Percentiles rank a stretch among this genome's conserved stretches.
These are phyloP conservation scores for Rhizophagus prolifer DNA, from an alignment of 192 early-diverging fungal genomes.

Conservation along the genomic window DNA sequence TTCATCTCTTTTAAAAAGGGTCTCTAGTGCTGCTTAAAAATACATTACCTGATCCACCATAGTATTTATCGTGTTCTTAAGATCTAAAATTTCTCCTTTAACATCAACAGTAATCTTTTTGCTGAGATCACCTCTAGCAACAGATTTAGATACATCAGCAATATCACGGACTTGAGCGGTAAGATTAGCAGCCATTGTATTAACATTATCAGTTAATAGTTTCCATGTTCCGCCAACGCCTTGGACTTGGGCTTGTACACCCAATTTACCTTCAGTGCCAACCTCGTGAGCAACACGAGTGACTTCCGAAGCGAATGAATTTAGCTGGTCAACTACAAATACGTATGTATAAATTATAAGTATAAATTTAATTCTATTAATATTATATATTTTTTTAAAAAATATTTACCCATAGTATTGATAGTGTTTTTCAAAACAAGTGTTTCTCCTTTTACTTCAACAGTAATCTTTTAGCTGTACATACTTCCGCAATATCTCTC, in stretches of 20 bases:
- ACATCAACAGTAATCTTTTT: constrained; percentile 57
- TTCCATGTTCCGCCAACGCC: constrained; percentile 57
- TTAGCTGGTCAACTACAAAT: constrained; percentile 48
- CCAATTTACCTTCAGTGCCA: constrained; percentile 55
- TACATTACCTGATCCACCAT: constrained; percentile 57
- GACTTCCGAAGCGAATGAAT: constrained; percentile 52
- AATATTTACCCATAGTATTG: constrained; percentile 66
- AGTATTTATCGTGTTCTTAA: constrained; percentile 65
- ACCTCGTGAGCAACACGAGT: constrained; percentile 59
- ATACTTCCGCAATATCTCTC: constrained; percentile 68
- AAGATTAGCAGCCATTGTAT: constrained; percentile 60
- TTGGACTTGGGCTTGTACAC: constrained; percentile 50
- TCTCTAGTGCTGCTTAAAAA: background rate
- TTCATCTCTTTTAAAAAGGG: too few relatives aligned
- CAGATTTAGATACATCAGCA: constrained; percentile 59
- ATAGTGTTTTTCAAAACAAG: constrained; percentile 72
- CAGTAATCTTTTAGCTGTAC: constrained; percentile 66
- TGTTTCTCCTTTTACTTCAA: constrained; percentile 72
- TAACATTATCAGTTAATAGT: constrained; percentile 59
- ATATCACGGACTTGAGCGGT: constrained; percentile 69
- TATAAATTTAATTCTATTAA: background rate
- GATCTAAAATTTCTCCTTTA: constrained; percentile 61
- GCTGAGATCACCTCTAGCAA: constrained; percentile 59
- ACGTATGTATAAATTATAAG: constrained; percentile 33
- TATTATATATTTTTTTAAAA: background rate